phyloP scores from a whole-genome alignment of 257 asterid genomes.

The Echium plantagineum region DNA sequence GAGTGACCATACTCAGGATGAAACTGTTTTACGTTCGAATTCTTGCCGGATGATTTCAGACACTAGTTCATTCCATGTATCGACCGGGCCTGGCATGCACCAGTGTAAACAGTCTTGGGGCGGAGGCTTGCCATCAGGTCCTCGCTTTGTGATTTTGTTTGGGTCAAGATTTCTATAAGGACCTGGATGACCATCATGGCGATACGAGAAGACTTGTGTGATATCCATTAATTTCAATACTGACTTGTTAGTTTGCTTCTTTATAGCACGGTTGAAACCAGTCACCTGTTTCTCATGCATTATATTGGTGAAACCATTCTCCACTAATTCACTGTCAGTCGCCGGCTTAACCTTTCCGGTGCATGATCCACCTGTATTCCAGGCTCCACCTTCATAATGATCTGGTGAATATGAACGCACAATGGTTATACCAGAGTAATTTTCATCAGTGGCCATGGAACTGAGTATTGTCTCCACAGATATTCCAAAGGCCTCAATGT shows the following conservation, averaged over 20 bases:
- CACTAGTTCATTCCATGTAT: conserved; percentile 84
- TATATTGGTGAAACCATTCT: conserved; percentile 17
- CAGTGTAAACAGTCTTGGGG: conserved; percentile 92
- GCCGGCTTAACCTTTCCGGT: conserved; percentile 43
- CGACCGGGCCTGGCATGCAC: conserved; percentile 98
- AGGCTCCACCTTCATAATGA: conserved; percentile 67
- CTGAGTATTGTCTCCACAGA: conserved; percentile 37
- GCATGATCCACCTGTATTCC: conserved; percentile 67
- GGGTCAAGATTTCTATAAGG: conserved; percentile 56
- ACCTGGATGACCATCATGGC: conserved; percentile 88
- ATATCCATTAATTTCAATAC: conserved; percentile 38
- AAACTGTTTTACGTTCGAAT: neutral
- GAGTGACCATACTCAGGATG: neutral
- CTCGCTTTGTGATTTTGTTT: conserved; percentile 25
- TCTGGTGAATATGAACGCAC: conserved; percentile 50
- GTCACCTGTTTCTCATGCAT: conserved; percentile 40
- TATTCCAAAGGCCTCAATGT: conserved; percentile 38
- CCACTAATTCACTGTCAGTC: conserved; percentile 28
- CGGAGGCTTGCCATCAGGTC: neutral
- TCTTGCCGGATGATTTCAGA: conserved; percentile 28
- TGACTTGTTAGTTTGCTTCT: conserved; percentile 13
- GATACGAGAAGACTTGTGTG: conserved; percentile 33
- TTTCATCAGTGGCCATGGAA: conserved; percentile 19
- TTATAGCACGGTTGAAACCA: conserved; percentile 32
- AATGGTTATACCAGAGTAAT: conserved; percentile 21